A percentile compares a stretch with the other conserved stretches of the same genome.
Evolutionary conservation across 345 rosid species (phyloP).

Genomic region (Ailanthus altissimus): DNA sequence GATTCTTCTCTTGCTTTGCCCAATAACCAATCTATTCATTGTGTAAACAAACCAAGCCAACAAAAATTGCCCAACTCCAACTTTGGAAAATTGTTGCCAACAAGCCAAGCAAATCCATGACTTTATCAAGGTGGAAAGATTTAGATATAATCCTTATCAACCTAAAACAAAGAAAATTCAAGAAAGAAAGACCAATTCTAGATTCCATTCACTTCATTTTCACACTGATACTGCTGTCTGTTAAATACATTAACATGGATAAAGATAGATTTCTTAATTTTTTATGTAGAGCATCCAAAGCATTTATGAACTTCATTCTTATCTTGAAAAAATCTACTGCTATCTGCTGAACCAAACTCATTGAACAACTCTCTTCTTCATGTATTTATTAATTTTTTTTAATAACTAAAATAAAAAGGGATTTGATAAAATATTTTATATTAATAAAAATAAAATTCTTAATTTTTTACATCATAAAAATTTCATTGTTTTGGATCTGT

Average conservation of each 20-base stretch:
- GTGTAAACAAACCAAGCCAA: background rate
- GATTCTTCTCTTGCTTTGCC: background rate
- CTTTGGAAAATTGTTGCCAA: background rate
- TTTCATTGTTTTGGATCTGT: too few species aligned
- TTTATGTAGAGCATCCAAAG: background rate
- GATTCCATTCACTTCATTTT: background rate
- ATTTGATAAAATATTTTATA: too few species aligned
- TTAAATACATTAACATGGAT: background rate
- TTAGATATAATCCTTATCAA: background rate
- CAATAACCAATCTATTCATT: background rate
- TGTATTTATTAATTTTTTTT: background rate
- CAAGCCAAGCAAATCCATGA: background rate
- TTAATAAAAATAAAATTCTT: too few species aligned
- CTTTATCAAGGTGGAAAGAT: background rate
- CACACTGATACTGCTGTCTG: background rate
- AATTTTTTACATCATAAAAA: too few species aligned
- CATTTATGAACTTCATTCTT: background rate
- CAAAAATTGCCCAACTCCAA: background rate
- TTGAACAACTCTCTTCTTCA: background rate
- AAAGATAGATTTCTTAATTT: background rate
- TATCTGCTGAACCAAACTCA: background rate
- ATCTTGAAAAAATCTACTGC: background rate
- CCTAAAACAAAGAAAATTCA: background rate
- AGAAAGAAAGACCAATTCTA: background rate
- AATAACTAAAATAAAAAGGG: too few species aligned